Percentiles rank a stretch among this genome's conserved stretches.
These are phyloP conservation scores for Heterobasidion parviporum DNA, from an alignment of 1,284 basidiomycete species.

Conservation along the genomic window DNA sequence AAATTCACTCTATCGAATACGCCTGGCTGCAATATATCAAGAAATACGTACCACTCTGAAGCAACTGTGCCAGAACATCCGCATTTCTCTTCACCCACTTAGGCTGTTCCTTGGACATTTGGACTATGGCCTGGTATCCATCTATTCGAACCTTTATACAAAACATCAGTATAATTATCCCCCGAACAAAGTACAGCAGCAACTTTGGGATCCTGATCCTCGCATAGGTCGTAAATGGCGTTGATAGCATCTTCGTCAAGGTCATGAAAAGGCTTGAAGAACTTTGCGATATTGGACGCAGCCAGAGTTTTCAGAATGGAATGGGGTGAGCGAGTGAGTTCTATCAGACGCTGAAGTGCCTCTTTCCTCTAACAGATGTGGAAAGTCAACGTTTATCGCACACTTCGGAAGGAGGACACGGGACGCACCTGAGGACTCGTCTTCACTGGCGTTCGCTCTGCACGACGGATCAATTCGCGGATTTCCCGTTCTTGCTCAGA, in stretches of 20 bases:
- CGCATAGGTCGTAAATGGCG: slow-evolving; percentile 67
- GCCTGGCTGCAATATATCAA: background rate
- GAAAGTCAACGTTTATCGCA: background rate
- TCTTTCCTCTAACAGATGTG: slow-evolving; percentile 21
- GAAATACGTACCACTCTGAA: slow-evolving; percentile 55
- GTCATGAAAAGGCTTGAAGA: slow-evolving; percentile 59
- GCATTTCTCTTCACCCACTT: slow-evolving; percentile 63
- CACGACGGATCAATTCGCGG: slow-evolving; percentile 20
- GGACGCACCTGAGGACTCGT: slow-evolving; percentile 18
- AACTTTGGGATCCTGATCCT: slow-evolving; percentile 54
- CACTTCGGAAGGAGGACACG: background rate
- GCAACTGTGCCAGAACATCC: slow-evolving; percentile 64
- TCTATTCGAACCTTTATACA: slow-evolving; percentile 51
- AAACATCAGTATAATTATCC: background rate
- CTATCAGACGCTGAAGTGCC: slow-evolving; percentile 27
- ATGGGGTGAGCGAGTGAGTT: slow-evolving; percentile 27
- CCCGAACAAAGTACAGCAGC: background rate
- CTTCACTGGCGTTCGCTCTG: slow-evolving; percentile 20
- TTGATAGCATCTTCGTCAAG: slow-evolving; percentile 67
- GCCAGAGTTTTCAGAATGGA: slow-evolving; percentile 43
- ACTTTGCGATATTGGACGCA: slow-evolving; percentile 45
- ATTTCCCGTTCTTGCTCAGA: slow-evolving; percentile 23
- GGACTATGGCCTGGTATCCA: slow-evolving; percentile 55
- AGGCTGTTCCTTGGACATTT: slow-evolving; percentile 48
- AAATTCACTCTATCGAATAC: too few relatives aligned